Percentiles rank a stretch among this genome's conserved stretches.
These are phyloP conservation scores for Tylopilus sp. DNA, from an alignment of 1,284 basidiomycete genomes.

Conservation along the genomic window DNA sequence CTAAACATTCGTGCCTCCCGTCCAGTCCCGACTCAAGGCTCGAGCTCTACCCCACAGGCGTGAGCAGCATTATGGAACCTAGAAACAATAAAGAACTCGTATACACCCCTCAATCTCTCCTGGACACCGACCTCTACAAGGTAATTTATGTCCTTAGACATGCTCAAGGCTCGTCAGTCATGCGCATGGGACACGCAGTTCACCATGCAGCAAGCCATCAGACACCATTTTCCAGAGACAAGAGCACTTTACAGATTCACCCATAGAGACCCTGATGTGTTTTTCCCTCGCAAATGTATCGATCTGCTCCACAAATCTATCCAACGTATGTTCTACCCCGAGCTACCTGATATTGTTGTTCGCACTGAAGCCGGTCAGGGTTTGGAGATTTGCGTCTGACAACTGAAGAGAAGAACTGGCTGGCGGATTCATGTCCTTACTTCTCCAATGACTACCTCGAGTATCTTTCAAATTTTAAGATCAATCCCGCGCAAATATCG, in stretches of 20 bases:
- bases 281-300: slow-evolving; percentile 70
- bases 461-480: slow-evolving; percentile 70
- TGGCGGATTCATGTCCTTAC: slow-evolving; percentile 72
- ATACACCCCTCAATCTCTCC: slow-evolving; percentile 50
- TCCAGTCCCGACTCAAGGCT: background rate
- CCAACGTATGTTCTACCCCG: slow-evolving; percentile 45
- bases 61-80: slow-evolving; percentile 15
- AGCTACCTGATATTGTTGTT: background rate
- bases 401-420: slow-evolving; percentile 64
- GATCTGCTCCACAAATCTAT: slow-evolving; percentile 65
- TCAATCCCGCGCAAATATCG: slow-evolving; percentile 78
- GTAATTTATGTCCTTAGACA: slow-evolving; percentile 34
- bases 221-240: slow-evolving; percentile 73
- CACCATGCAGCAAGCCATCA: slow-evolving; percentile 95
- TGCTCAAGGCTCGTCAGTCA: background rate
- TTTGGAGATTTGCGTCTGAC: slow-evolving; percentile 66
- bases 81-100: slow-evolving; percentile 5
- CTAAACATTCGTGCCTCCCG: too few species aligned
- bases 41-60: background rate
- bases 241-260: slow-evolving; percentile 80
- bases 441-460: slow-evolving; percentile 73
- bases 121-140: slow-evolving; percentile 98
- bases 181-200: slow-evolving; percentile 48
- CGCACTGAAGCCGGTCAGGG: slow-evolving; percentile 39
- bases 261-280: slow-evolving; percentile 70